Percentiles rank a stretch among this genome's conserved stretches.
Conservation (phyloP, 1,284 basidiomycete genomes). For the Leccinum proliferum region DNA sequence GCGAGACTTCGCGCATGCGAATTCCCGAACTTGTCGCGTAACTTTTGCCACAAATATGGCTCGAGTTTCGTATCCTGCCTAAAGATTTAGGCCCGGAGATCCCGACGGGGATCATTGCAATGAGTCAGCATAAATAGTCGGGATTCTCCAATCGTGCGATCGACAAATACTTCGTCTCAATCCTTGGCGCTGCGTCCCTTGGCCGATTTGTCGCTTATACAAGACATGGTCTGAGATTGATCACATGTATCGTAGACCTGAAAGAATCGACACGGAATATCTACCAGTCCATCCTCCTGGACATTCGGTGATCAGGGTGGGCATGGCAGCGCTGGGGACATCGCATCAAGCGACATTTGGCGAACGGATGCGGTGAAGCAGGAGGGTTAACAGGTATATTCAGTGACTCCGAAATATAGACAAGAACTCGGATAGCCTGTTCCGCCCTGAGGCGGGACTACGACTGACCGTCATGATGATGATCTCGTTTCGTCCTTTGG, state of each 20-base stretch:
- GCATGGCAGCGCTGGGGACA: slow-evolving; percentile 11
- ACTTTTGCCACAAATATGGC: background rate
- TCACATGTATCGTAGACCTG: slow-evolving; percentile 5
- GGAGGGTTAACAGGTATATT: slow-evolving; percentile 6
- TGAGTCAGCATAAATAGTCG: background rate
- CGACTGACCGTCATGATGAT: background rate
- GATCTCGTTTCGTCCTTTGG: slow-evolving; percentile 14
- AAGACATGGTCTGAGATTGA: background rate
- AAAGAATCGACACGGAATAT: slow-evolving; percentile 2
- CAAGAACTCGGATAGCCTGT: background rate
- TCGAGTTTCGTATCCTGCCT: background rate
- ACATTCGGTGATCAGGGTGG: slow-evolving; percentile 3
- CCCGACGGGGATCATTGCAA: background rate
- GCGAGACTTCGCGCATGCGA: background rate
- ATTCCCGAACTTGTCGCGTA: background rate
- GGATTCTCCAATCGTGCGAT: background rate
- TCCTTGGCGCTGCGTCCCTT: background rate
- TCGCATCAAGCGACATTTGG: slow-evolving; percentile 14
- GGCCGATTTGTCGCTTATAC: background rate
- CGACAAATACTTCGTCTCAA: background rate
- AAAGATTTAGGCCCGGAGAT: background rate
- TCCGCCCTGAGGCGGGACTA: background rate
- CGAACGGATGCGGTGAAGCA: background rate
- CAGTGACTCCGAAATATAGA: slow-evolving; percentile 3
- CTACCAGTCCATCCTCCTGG: background rate